A percentile compares a stretch with the other conserved stretches of the same genome.
Evolutionary conservation across 495 filamentous ascomycete genomes (phyloP).

Genomic region (Penicillium daleae): DNA sequence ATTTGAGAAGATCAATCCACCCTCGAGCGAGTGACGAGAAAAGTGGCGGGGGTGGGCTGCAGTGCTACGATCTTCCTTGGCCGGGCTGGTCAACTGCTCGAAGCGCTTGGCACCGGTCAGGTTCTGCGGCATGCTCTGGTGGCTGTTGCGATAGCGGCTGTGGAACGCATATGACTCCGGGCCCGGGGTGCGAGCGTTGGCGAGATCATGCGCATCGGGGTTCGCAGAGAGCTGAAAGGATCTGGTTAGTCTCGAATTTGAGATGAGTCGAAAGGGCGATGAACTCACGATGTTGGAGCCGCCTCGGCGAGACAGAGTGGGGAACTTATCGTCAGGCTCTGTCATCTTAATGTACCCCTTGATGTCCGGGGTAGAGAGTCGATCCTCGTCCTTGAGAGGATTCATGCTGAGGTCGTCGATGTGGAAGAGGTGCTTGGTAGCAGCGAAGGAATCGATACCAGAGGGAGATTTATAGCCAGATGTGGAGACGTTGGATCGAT

Average conservation of each 20-base stretch:
- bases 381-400: slow-evolving; percentile 50
- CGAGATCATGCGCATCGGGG: slow-evolving; percentile 80
- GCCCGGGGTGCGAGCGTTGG: slow-evolving; percentile 68
- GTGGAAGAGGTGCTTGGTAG: slow-evolving; percentile 80
- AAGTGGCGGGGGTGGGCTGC: slow-evolving; percentile 37
- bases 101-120: slow-evolving; percentile 44
- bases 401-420: slow-evolving; percentile 69
- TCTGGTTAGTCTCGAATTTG: slow-evolving; percentile 3
- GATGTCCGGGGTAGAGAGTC: slow-evolving; percentile 61
- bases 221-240: slow-evolving; percentile 72
- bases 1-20: slow-evolving; percentile 37
- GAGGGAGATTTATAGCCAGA: slow-evolving; percentile 43
- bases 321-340: slow-evolving; percentile 79
- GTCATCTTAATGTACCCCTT: slow-evolving; percentile 75
- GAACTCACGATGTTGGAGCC: slow-evolving; percentile 69
- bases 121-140: slow-evolving; percentile 79
- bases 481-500: slow-evolving; percentile 48
- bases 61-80: slow-evolving; percentile 26
- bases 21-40: slow-evolving; percentile 62
- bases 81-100: slow-evolving; percentile 33
- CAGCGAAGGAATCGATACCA: slow-evolving; percentile 72
- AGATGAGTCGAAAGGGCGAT: not conserved
- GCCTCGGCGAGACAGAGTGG: slow-evolving; percentile 73
- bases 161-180: slow-evolving; percentile 68
- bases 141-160: slow-evolving; percentile 74